Conservation (phyloP, 805 yeast species). For the Wickerhamiella brachini region DNA sequence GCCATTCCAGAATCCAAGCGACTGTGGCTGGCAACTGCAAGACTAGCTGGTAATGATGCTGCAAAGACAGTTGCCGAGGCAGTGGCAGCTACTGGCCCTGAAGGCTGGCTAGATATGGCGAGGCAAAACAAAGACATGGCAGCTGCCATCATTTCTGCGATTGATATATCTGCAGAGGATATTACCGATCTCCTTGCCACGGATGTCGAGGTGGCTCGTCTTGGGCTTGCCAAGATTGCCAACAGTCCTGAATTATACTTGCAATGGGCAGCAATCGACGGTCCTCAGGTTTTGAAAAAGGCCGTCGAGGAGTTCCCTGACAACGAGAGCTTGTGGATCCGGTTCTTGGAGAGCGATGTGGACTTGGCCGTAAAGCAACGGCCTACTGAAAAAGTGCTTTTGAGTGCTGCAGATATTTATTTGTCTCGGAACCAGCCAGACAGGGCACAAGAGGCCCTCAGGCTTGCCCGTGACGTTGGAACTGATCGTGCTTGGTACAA, state of each 20-base stretch:
- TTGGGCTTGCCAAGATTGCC: neutral
- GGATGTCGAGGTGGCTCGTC: neutral
- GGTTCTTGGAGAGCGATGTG: slow-evolving; percentile 30
- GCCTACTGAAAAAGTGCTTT: neutral
- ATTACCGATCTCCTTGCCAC: neutral
- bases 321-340: slow-evolving; percentile 53
- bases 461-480: neutral
- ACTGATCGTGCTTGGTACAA: neutral
- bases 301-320: slow-evolving; percentile 58
- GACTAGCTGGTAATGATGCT: neutral
- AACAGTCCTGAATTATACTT: neutral
- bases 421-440: neutral
- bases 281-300: slow-evolving; percentile 22
- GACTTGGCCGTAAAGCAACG: neutral
- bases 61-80: neutral
- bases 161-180: neutral
- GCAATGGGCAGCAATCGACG: neutral
- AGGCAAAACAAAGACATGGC: neutral
- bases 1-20: neutral
- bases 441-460: neutral
- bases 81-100: neutral
- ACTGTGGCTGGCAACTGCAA: slow-evolving; percentile 2
- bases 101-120: neutral
- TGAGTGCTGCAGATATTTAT: neutral
- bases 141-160: neutral